Conservation (phyloP, 257 asterid species). For the Ophiorrhiza pumila region DNA sequence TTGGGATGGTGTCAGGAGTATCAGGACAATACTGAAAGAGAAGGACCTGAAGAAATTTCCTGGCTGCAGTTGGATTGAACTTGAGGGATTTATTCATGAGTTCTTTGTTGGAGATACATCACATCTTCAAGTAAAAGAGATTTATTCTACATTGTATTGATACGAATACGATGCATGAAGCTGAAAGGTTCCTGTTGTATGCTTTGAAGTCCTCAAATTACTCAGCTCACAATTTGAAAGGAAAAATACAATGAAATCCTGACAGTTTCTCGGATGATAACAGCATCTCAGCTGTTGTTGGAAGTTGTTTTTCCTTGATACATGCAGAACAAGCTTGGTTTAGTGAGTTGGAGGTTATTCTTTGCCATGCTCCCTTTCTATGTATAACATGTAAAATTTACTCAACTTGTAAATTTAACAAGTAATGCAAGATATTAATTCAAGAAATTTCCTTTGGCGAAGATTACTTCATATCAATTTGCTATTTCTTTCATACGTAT, state of each 20-base stretch:
- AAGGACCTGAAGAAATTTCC: constrained; percentile 56
- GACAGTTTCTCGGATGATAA: background rate
- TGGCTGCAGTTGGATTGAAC: constrained; percentile 82
- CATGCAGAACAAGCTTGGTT: background rate
- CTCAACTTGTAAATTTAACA: constrained; percentile 25
- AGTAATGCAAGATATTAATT: background rate
- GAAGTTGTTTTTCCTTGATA: background rate
- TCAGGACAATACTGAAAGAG: constrained; percentile 61
- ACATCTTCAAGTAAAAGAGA: constrained; percentile 36
- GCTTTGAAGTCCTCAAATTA: background rate
- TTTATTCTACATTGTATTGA: constrained; percentile 28
- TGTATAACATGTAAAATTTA: constrained; percentile 12
- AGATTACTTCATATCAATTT: background rate
- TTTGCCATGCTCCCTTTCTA: background rate
- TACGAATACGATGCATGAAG: background rate
- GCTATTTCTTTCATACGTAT: background rate
- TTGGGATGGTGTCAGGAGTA: constrained; percentile 63
- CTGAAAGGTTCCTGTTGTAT: background rate
- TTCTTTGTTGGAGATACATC: constrained; percentile 62
- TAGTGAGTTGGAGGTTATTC: background rate
- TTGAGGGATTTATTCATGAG: constrained; percentile 73
- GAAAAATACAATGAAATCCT: background rate
- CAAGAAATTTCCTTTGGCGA: background rate
- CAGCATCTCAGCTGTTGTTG: constrained; percentile 1
- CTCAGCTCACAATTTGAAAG: background rate